Evolutionary conservation across 495 filamentous ascomycete genomes (phyloP).

Genomic region (Xylaria longipes): DNA sequence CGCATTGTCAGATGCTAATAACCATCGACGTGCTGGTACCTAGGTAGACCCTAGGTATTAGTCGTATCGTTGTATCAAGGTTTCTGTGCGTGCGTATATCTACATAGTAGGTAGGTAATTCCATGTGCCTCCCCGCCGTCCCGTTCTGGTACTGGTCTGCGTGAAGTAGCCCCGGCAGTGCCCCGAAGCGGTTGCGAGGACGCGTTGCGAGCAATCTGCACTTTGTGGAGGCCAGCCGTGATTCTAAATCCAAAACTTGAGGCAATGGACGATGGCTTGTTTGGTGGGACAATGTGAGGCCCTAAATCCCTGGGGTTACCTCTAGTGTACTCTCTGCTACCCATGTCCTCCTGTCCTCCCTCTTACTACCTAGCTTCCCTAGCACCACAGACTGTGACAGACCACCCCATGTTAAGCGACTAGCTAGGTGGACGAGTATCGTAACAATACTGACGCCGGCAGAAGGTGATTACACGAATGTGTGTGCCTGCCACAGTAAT

Average conservation of each 20-base stretch:
- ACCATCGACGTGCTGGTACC: not conserved
- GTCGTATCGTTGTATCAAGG: not conserved
- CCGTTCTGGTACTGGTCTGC: not conserved
- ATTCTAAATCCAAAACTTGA: not conserved
- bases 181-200: not conserved
- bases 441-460: not conserved
- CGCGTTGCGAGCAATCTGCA: not conserved
- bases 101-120: too few relatives aligned
- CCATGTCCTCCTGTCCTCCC: slow-evolving; percentile 1
- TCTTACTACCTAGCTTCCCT: slow-evolving; percentile 1
- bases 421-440: not conserved
- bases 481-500: slow-evolving; percentile 8
- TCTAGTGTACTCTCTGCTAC: not conserved
- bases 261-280: slow-evolving; percentile 7
- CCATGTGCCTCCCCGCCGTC: not conserved
- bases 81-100: not conserved
- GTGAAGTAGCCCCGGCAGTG: not conserved
- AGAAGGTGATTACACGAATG: slow-evolving; percentile 9
- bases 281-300: slow-evolving; percentile 18
- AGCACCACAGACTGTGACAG: not conserved
- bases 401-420: not conserved
- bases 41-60: slow-evolving; percentile 1
- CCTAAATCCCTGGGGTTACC: not conserved
- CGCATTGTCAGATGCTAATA: slow-evolving; percentile 10
- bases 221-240: not conserved